A percentile compares a stretch with the other conserved stretches of the same genome.
Evolutionary conservation across 192 early-diverging fungal species (phyloP).

Genomic region (Rhizophlyctis rosea): DNA sequence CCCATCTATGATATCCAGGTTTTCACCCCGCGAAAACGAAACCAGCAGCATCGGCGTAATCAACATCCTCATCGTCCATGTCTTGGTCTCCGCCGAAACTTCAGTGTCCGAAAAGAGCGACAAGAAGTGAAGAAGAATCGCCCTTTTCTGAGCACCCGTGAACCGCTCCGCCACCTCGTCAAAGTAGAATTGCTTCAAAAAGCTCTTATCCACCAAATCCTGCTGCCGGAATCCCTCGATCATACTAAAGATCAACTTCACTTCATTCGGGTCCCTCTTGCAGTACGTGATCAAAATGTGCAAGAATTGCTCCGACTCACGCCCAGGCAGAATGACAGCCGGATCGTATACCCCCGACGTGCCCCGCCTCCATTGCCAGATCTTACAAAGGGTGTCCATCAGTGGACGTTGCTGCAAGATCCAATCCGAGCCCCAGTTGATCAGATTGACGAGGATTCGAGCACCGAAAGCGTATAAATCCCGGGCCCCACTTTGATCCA

Average conservation of each 20-base stretch:
- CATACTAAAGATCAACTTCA: conserved; percentile 71
- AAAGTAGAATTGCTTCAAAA: conserved; percentile 66
- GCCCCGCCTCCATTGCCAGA: conserved; percentile 31
- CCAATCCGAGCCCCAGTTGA: conserved; percentile 32
- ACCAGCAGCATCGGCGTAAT: conserved; percentile 84
- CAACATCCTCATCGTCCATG: conserved; percentile 70
- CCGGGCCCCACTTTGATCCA: background rate
- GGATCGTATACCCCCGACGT: conserved; percentile 16
- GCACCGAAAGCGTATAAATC: conserved; percentile 21
- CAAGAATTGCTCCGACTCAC: conserved; percentile 59
- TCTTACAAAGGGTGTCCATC: conserved; percentile 15
- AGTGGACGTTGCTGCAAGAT: conserved; percentile 32
- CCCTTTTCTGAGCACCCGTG: conserved; percentile 56
- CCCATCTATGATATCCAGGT: conserved; percentile 55
- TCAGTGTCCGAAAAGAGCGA: conserved; percentile 61
- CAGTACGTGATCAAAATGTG: conserved; percentile 73
- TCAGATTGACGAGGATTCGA: conserved; percentile 25
- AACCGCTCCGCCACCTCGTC: conserved; percentile 48
- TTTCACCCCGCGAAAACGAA: conserved; percentile 51
- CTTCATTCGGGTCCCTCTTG: conserved; percentile 58
- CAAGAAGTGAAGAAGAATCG: conserved; percentile 75
- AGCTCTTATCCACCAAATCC: conserved; percentile 59
- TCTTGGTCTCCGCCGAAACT: conserved; percentile 64
- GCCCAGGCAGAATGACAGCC: conserved; percentile 13
- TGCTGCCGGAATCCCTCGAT: conserved; percentile 66